Evolutionary conservation across 169 alveolate species (phyloP).

Genomic region (Plasmodium inui): DNA sequence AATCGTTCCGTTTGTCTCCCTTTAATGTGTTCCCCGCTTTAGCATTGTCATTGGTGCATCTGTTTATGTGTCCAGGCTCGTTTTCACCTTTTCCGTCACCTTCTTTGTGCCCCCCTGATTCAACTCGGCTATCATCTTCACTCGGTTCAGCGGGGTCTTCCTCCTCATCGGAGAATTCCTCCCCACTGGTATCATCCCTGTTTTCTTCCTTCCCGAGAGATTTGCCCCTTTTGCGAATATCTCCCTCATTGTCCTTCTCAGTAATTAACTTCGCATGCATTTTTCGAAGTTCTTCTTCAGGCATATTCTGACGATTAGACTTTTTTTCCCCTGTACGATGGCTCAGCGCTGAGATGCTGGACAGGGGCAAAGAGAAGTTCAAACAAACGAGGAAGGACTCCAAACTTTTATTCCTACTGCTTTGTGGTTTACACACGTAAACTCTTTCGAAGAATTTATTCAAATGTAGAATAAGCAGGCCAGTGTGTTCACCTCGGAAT

Average conservation of each 20-base stretch:
- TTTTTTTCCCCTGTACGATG: not conserved
- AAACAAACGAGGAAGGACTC: constrained; percentile 92
- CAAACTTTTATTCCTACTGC: constrained; percentile 89
- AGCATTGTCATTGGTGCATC: not conserved
- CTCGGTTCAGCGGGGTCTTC: not conserved
- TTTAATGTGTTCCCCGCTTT: not conserved
- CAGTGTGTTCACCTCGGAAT: constrained; percentile 94
- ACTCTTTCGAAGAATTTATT: constrained; percentile 86
- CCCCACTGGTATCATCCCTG: not conserved
- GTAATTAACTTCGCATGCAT: constrained; percentile 17
- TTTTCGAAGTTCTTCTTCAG: constrained; percentile 40
- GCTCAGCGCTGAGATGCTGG: constrained; percentile 22
- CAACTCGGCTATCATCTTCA: not conserved
- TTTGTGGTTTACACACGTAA: constrained; percentile 90
- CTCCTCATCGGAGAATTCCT: not conserved
- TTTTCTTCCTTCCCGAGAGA: not conserved
- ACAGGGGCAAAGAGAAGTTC: constrained; percentile 74
- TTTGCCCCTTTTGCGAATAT: not conserved
- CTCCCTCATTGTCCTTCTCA: constrained; percentile 5
- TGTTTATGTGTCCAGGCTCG: not conserved
- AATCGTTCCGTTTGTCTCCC: not conserved
- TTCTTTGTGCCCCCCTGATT: not conserved
- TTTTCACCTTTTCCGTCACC: not conserved
- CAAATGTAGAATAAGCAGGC: constrained; percentile 84
- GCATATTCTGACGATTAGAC: not conserved